Conservation (phyloP, 257 asterid genomes). For the Solanum pennellii region DNA sequence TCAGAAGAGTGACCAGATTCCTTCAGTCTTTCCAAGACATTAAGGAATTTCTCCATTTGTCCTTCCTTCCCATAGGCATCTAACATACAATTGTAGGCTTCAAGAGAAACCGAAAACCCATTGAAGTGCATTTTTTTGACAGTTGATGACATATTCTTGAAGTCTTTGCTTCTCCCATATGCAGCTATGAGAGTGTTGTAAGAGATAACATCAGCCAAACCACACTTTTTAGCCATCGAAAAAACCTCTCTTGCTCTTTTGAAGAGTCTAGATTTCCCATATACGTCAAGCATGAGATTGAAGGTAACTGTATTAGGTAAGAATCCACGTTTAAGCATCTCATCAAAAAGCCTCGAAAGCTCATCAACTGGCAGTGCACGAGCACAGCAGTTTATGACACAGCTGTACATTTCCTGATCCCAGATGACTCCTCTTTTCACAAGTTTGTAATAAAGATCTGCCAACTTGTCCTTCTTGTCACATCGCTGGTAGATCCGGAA, state of each 20-base stretch:
- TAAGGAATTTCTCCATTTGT: constrained; percentile 76
- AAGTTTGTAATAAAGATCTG: constrained; percentile 51
- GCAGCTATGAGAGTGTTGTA: constrained; percentile 86
- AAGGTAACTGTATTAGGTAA: constrained; percentile 54
- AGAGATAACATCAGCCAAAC: constrained; percentile 55
- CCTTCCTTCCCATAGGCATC: constrained; percentile 94
- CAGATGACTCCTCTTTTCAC: constrained; percentile 46
- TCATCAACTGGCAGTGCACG: constrained; percentile 83
- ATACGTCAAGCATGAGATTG: constrained; percentile 72
- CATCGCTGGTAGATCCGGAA: constrained; percentile 62
- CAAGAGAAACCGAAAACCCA: constrained; percentile 80
- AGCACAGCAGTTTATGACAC: constrained; percentile 83
- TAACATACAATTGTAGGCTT: constrained; percentile 80
- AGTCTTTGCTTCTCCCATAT: constrained; percentile 59
- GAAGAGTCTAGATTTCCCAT: constrained; percentile 67
- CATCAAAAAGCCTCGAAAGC: constrained; percentile 68
- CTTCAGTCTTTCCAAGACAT: constrained; percentile 67
- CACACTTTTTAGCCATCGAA: constrained; percentile 60
- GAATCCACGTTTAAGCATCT: constrained; percentile 69
- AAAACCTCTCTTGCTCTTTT: constrained; percentile 57
- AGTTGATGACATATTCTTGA: constrained; percentile 63
- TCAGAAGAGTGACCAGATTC: constrained; percentile 50
- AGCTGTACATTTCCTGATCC: constrained; percentile 93
- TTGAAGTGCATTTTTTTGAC: constrained; percentile 66
- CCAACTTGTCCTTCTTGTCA: constrained; percentile 47